Evolutionary conservation across 2,329 filamentous ascomycete genomes (phyloP), one percentile per base, ranked within the genome.

Genomic region (Aspergillus calidoustus): DNA sequence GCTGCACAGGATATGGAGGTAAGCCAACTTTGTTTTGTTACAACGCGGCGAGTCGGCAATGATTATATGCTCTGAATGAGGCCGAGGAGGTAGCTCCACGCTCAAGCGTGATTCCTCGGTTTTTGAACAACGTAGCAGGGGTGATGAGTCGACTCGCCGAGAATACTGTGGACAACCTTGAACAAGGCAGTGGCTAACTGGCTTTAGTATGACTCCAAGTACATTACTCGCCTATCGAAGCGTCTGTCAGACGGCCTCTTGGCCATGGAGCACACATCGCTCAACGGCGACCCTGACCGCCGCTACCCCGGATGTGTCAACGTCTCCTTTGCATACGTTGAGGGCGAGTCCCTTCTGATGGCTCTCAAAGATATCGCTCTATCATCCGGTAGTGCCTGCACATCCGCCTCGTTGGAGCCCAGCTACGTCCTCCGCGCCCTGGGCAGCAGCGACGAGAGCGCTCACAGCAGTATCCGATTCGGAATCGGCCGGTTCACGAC

Each of bases 221-320:
- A 93, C 67, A 90, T 99, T 76, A 88, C 90, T 71, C 80, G 80
- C 28, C 86, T 99, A 8, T 97, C 95, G 11, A 91, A 96, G 74
- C 89, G 91, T 57, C 85, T 99, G 28, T 84, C 92, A 46, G 87
- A 91, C 19, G 93, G 93, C 2, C 88, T 99, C 3, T 83, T 99
- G 22, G 79, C 91, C 6, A 86, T 99, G 82, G 95, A 98, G 76
- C 95, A 99, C 79, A 97, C 95, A 2, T 87, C 85, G 8, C 89
- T 97, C 70, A 99, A 99, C 72, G 95, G 95, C 54, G 92, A 95
- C 69, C 84, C 89, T 2, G 79, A 90, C 4, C 85, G 87, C 56
- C 96, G 96, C 78, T 99, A 99, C 76, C 93, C 95, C 2, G 95
- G 95, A 65, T 99, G 95, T 71, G 94, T 99, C 64, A 99, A 99